Evolutionary conservation across 768 basidiomycete species (phyloP).

Genomic region (Strobilomyces dryophilus): DNA sequence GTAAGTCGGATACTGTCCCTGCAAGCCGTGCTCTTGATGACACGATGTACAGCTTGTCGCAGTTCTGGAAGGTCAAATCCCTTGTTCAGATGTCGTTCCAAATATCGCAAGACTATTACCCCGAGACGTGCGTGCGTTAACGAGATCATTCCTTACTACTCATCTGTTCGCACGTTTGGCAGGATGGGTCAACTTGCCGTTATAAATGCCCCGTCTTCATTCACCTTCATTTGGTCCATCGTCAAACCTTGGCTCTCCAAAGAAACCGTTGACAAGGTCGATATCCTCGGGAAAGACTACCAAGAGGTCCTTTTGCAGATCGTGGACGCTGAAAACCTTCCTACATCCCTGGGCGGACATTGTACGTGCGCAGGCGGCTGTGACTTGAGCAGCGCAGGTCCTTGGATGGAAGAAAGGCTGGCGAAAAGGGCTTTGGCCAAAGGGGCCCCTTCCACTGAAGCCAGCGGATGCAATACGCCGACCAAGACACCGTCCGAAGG

Average conservation of each 20-base stretch:
- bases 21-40: background rate
- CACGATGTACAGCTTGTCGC: conserved; percentile 42
- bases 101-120: conserved; percentile 75
- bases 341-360: conserved; percentile 55
- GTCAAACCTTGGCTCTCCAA: conserved; percentile 72
- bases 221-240: conserved; percentile 67
- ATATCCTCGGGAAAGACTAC: conserved; percentile 63
- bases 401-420: conserved; percentile 61
- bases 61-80: conserved; percentile 75
- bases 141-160: background rate
- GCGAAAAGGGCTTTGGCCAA: conserved; percentile 13
- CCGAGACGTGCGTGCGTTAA: conserved; percentile 56
- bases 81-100: conserved; percentile 63
- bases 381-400: conserved; percentile 58
- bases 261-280: conserved; percentile 66
- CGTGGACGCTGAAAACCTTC: conserved; percentile 62
- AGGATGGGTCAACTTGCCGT: conserved; percentile 74
- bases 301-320: conserved; percentile 50
- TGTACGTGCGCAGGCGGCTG: conserved; percentile 67
- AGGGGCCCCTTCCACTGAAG: background rate
- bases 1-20: conserved; percentile 32
- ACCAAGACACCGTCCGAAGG: background rate
- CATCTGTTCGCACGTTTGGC: background rate
- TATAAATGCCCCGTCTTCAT: conserved; percentile 69
- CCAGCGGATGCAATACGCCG: conserved; percentile 1